Evolutionary conservation across 257 asterid genomes (phyloP).

Genomic region (Fraxinus excelsior): DNA sequence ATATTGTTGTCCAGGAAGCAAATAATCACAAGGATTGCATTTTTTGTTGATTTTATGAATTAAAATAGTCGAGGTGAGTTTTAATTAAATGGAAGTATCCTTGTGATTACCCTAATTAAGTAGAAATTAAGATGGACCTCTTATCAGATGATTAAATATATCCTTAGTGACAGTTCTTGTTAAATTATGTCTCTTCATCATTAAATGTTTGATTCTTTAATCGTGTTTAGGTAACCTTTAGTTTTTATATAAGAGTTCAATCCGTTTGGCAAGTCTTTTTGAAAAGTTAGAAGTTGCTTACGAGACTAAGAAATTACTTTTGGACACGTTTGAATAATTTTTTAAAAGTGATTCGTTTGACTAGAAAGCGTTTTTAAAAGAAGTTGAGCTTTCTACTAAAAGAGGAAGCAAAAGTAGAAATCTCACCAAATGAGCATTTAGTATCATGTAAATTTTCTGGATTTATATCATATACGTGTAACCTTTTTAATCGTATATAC

Average conservation of each 20-base stretch:
- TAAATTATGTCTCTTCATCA: background rate
- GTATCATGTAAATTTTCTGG: too few relatives aligned
- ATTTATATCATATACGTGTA: background rate
- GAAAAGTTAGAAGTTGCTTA: too few relatives aligned
- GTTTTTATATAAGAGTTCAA: too few relatives aligned
- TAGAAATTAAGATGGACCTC: background rate
- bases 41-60: background rate
- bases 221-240: too few relatives aligned
- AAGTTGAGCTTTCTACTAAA: too few relatives aligned
- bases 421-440: background rate
- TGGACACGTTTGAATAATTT: too few relatives aligned
- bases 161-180: background rate
- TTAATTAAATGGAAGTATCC: background rate
- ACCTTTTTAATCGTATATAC: background rate
- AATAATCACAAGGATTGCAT: background rate
- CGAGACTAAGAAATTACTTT: too few relatives aligned
- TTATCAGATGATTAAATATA: background rate
- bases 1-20: conserved; percentile 1
- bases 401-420: too few relatives aligned
- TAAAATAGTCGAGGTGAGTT: background rate
- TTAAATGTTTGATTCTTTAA: too few relatives aligned
- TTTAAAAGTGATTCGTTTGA: too few relatives aligned
- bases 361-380: too few relatives aligned
- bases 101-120: background rate
- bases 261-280: too few relatives aligned